Base-by-base conservation (phyloP, 106 monocot genomes). In the Narthecium ossifragum region DNA sequence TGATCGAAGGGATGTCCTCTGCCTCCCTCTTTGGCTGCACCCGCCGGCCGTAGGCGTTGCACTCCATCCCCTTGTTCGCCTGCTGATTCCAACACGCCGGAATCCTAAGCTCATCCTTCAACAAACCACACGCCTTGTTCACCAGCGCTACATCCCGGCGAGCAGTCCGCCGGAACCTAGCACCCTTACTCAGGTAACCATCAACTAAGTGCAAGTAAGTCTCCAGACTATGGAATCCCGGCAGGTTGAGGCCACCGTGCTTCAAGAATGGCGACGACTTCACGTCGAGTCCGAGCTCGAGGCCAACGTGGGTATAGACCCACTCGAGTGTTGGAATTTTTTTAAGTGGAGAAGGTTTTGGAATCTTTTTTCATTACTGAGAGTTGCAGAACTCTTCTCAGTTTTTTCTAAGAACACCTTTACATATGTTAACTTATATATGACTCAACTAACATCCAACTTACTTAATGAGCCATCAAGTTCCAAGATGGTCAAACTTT, bases 191-290 rank as follows among this genome's bases (percentile, higher is more conserved):
- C 36, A 68, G 24, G 47, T 57, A 64, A 3, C 81, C 90, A 37
- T 85, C 85, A 14, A 85, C 74, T 32, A 81, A 54, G 61, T 90
- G 90, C 50, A 85, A 34, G 71, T 90, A 90, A 0, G 73, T 75
- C 73, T 90, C 90, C 31, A 90, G 48, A 41, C 62, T 63, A 56
- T 90, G 90, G 39, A 75, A 73, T 17, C 81, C 81, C 9, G 58
- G 59, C 20, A 75, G n/a, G 34, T 81, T 66, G 23, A 72, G 8
- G 2, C 62, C 51, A 0, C 15, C 12, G 15, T 40, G 65, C 58
- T 75, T 85, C 65, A 89, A 50, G 29, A 75, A 85, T n/a, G 81
- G 81, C 13, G 89, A 89, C 29, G 53, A 18, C 14, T 9, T 31
- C 1, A 60, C 62, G 30, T 85, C 65, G 12, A 89, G 57, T 26